These are phyloP conservation scores for Termitomyces eurrhizus DNA, from an alignment of 768 basidiomycete genomes.

Conservation along the genomic window DNA sequence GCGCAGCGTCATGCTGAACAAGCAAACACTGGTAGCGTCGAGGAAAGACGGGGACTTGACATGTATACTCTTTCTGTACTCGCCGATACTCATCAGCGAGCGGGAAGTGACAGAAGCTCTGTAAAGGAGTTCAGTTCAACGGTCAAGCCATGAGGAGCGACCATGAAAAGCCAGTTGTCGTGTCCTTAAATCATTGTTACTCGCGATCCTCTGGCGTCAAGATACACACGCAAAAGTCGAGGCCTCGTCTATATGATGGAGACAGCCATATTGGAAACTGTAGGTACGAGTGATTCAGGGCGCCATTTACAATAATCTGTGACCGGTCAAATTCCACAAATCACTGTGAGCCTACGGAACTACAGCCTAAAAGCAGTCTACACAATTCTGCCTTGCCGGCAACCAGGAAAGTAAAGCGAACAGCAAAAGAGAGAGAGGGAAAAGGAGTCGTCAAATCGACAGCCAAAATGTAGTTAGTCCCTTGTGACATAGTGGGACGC, in stretches of 20 bases:
- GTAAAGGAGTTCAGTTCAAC: neutral
- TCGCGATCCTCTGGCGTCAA: neutral
- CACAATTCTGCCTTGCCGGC: neutral
- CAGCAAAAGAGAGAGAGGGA: no score
- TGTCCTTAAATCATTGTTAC: no score
- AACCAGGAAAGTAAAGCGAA: neutral
- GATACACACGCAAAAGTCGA: neutral
- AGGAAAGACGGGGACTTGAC: neutral
- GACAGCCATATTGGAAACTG: neutral
- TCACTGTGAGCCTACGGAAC: no score
- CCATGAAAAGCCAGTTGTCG: no score
- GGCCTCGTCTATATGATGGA: neutral
- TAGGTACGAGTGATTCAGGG: neutral
- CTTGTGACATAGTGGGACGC: neutral
- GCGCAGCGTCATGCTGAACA: neutral
- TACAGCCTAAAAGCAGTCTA: no score
- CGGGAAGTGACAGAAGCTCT: neutral
- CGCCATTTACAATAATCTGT: no score
- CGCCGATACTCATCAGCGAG: neutral
- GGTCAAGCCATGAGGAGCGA: neutral
- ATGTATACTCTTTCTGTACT: neutral
- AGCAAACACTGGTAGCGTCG: neutral
- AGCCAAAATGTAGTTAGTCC: neutral
- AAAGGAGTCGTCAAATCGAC: no score
- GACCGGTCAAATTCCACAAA: neutral